Percentiles rank a stretch among this genome's conserved stretches.
Conservation (phyloP, 2,329 filamentous ascomycete genomes). For the Ceratocystis huliohia region DNA sequence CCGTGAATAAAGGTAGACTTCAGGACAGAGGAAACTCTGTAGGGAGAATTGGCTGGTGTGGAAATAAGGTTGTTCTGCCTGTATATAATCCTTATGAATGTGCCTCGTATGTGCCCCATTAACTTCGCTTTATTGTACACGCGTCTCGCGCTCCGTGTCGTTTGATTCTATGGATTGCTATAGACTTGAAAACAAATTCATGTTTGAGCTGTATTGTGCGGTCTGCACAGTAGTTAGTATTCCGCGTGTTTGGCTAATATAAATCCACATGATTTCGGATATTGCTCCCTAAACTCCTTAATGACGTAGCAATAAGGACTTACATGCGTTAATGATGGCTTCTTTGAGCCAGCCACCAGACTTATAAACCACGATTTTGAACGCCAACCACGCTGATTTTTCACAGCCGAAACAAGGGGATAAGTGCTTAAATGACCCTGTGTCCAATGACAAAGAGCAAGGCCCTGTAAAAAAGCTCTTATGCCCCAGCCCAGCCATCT, state of each 20-base stretch:
- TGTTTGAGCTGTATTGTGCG: no score
- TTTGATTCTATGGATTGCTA: no score
- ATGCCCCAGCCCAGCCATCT: neutral
- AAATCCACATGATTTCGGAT: no score
- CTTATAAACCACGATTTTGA: neutral
- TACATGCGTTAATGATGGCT: neutral
- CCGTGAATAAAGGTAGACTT: no score
- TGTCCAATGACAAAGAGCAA: neutral
- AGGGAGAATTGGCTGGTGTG: neutral
- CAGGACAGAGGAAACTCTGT: no score
- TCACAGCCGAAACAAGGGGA: neutral
- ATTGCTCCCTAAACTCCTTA: no score
- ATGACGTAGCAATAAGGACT: neutral
- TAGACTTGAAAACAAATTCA: no score
- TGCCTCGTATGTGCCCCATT: no score
- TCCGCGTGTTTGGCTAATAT: no score
- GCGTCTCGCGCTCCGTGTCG: no score
- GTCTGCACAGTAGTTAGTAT: no score
- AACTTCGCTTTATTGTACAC: no score
- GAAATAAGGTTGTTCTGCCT: neutral
- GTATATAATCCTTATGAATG: neutral
- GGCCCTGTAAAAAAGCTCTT: neutral
- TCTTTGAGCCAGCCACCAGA: neutral
- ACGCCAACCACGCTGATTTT: slow-evolving; percentile 13
- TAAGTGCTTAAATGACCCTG: neutral